Evolutionary conservation across 208 protist species (phyloP), one percentile per base, ranked within the genome.

Genomic region (Leishmania gerbilli): DNA sequence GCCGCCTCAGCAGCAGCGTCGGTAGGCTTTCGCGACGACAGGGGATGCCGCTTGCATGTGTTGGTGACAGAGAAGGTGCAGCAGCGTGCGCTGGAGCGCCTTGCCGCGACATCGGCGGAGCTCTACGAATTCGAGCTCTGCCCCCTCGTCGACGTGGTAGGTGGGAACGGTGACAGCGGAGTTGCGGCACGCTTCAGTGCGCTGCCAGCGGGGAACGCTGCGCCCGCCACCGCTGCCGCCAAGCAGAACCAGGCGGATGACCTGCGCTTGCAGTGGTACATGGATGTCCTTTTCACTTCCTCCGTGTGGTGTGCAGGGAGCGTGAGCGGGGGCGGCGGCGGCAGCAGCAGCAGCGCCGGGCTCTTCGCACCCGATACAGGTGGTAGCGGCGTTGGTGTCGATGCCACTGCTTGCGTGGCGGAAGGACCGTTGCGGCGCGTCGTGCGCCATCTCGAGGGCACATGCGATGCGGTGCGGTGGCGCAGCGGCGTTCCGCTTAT

Each of bases 401-500:
- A 76, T 3, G 72, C 51, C 27, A 31, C 51, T 40, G 49, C 72
- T 31, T 69, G 69, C 21, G 31, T 85, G n/a, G 56, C 42, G 17
- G 19, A 68, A 7, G 82, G 74, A 0, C 65, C 72, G 2, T 40
- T 86, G 53, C 82, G 58, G 47, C 51, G 49, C 8, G 78, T 77
- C 3, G 79, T 64, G 21, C 37, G n/a, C 31, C 42, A 56, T 47
- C 74, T 86, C 19, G 65, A 78, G 68, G 17, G 45, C n/a, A 27
- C 40, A 19, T 86, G 82, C 58, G 82, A 86, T 27, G 21, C 74
- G 24, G 6, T 86, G 21, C 82, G 82, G 5, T 86, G 82, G 82
- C 82, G 78, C 64, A 79, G 79, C 60, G 72, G 67, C 13, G 56
- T 47, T 0, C 77, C 78, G 51, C 74, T 79, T 24, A 4, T 82